These are phyloP conservation scores for Fusarium begoniae DNA, from an alignment of 2,329 filamentous ascomycete species.

Conservation along the genomic window DNA sequence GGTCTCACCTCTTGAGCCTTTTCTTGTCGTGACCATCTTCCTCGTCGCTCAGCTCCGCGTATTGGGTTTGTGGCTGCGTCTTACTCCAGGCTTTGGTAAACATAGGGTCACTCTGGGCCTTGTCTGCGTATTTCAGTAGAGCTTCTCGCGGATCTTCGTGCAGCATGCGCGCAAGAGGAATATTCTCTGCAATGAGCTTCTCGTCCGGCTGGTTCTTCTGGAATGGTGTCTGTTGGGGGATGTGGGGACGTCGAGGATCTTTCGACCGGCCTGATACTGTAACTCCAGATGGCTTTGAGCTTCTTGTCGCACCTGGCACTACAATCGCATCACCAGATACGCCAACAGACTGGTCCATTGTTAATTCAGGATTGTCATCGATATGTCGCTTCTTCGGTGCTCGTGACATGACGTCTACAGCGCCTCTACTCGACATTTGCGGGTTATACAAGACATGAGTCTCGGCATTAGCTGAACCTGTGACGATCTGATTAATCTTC, in stretches of 20 bases:
- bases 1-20: constrained; percentile 61
- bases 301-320: constrained; percentile 68
- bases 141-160: constrained; percentile 97
- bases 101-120: constrained; percentile 90
- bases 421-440: constrained; percentile 80
- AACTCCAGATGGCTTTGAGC: constrained; percentile 69
- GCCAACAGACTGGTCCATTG: constrained; percentile 82
- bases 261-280: constrained; percentile 79
- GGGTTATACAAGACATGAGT: constrained; percentile 93
- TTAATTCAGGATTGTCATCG: constrained; percentile 89
- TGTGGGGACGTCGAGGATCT: constrained; percentile 85
- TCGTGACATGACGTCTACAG: constrained; percentile 88
- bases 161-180: constrained; percentile 89
- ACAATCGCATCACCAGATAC: constrained; percentile 86
- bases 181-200: constrained; percentile 86
- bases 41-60: constrained; percentile 89
- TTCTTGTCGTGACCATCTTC: constrained; percentile 75
- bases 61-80: constrained; percentile 92
- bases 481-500: constrained; percentile 95
- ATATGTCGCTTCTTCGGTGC: constrained; percentile 95
- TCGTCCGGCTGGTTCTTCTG: constrained; percentile 90
- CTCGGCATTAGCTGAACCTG: constrained; percentile 90
- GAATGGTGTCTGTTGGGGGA: constrained; percentile 87
- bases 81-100: constrained; percentile 94
- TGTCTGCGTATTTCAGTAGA: constrained; percentile 91